phyloP scores from a whole-genome alignment of 257 asterid species.

The Galeopsis tetrahit region DNA sequence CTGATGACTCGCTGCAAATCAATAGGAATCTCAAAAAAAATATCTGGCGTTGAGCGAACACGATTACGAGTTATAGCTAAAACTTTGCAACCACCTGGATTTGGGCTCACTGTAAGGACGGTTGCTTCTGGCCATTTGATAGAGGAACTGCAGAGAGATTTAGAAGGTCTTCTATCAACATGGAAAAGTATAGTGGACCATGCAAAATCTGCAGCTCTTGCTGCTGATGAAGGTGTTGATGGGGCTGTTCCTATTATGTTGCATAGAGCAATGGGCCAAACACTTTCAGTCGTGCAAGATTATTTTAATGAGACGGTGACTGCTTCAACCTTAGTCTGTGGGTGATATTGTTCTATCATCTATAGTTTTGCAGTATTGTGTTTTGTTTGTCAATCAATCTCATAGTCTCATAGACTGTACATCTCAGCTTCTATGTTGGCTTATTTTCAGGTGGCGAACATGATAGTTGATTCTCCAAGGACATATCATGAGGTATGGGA shows the following conservation, averaged over 20 bases:
- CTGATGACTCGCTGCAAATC: constrained; percentile 64
- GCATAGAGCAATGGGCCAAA: constrained; percentile 95
- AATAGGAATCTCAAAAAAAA: constrained; percentile 91
- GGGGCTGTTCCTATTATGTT: constrained; percentile 92
- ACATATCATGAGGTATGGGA: constrained; percentile 89
- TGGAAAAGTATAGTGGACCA: constrained; percentile 89
- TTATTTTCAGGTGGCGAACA: constrained; percentile 72
- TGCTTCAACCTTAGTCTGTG: constrained; percentile 19
- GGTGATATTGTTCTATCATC: constrained; percentile 24
- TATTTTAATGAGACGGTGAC: constrained; percentile 86
- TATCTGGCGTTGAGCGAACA: constrained; percentile 87
- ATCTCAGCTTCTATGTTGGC: constrained; percentile 34
- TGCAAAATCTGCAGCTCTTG: constrained; percentile 96
- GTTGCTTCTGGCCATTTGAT: constrained; percentile 89
- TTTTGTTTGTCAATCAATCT: constrained; percentile 29
- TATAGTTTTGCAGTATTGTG: constrained; percentile 14
- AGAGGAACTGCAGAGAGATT: constrained; percentile 87
- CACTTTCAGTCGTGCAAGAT: constrained; percentile 94
- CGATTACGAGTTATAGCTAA: constrained; percentile 86
- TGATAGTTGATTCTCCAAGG: constrained; percentile 96
- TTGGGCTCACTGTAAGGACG: constrained; percentile 91
- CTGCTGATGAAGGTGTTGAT: constrained; percentile 95
- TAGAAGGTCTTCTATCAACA: constrained; percentile 79
- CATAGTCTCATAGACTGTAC: constrained; percentile 24
- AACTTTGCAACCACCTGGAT: constrained; percentile 88